Conservation (phyloP, 2,329 filamentous ascomycete genomes). For the Botrytis aclada region DNA sequence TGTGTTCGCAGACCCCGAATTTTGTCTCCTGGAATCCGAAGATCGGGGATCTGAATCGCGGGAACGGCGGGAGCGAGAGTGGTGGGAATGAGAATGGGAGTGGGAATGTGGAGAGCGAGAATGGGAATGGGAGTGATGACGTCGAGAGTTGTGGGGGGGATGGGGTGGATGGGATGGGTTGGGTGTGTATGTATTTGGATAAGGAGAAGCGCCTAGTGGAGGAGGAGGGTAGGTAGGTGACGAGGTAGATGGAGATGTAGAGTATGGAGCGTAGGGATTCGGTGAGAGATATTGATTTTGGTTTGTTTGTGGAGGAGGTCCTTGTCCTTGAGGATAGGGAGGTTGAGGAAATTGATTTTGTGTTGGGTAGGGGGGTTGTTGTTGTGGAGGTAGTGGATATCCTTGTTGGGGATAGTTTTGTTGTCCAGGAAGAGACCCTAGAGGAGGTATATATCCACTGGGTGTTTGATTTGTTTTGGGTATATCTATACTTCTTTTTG, state of each 20-base stretch:
- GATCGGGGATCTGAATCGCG: constrained; percentile 1
- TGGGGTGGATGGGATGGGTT: not conserved
- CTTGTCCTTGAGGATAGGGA: not conserved
- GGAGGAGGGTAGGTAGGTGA: not conserved
- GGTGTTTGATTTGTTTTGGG: not conserved
- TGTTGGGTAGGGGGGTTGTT: constrained; percentile 19
- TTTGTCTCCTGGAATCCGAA: not conserved
- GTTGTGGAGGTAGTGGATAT: constrained; percentile 6
- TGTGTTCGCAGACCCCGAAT: not conserved
- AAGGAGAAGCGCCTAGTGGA: not conserved
- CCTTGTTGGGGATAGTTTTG: not conserved
- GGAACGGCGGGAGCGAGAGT: not conserved
- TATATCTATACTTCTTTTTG: not conserved
- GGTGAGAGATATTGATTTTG: constrained; percentile 22
- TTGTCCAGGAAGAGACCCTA: constrained; percentile 13
- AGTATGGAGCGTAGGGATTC: constrained; percentile 6
- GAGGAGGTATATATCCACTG: not conserved
- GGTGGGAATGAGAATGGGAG: not conserved
- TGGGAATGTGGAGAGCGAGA: not conserved
- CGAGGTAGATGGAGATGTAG: not conserved
- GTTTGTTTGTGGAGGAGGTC: not conserved
- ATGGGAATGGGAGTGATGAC: not conserved
- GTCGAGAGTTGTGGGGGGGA: not conserved
- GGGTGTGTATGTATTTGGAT: not conserved
- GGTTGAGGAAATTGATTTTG: not conserved